Conservation (phyloP, 495 filamentous ascomycete genomes). For the Elaphomyces granulatus region DNA sequence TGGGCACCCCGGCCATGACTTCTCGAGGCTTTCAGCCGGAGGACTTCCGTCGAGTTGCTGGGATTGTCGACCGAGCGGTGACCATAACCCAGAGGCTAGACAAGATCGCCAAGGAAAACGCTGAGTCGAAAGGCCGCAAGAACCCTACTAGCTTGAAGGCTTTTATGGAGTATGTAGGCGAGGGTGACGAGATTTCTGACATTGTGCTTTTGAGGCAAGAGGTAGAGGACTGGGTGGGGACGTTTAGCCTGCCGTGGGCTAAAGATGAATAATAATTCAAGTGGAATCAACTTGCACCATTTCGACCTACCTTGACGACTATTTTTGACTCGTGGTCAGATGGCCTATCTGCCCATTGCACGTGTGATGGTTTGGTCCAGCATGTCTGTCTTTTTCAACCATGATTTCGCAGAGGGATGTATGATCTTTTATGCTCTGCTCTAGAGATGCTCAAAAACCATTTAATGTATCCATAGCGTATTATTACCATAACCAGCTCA, state of each 20-base stretch:
- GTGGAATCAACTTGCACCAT: too few species aligned
- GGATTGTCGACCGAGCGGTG: constrained; percentile 76
- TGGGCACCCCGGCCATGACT: constrained; percentile 96
- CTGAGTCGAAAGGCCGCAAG: constrained; percentile 60
- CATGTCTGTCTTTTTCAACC: too few species aligned
- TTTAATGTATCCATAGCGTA: too few species aligned
- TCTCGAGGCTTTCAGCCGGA: constrained; percentile 83
- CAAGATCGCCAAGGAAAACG: constrained; percentile 61
- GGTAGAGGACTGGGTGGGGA: constrained; percentile 91
- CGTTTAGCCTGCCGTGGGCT: constrained; percentile 78
- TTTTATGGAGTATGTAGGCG: constrained; percentile 69
- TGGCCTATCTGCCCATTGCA: too few species aligned
- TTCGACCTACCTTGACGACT: too few species aligned
- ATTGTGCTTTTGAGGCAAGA: constrained; percentile 77
- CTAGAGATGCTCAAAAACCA: too few species aligned
- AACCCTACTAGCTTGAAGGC: constrained; percentile 66
- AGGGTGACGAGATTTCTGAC: constrained; percentile 71
- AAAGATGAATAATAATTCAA: constrained; percentile 25
- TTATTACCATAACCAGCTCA: too few species aligned
- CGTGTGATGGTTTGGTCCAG: too few species aligned
- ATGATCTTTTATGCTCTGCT: too few species aligned
- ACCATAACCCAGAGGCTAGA: constrained; percentile 52
- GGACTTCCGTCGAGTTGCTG: constrained; percentile 81
- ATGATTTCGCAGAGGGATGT: too few species aligned
- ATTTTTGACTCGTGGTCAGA: too few species aligned